A percentile compares a stretch with the other conserved stretches of the same genome.
Conservation (phyloP, 2,329 filamentous ascomycete species). For the Diaporthe caulivora region DNA sequence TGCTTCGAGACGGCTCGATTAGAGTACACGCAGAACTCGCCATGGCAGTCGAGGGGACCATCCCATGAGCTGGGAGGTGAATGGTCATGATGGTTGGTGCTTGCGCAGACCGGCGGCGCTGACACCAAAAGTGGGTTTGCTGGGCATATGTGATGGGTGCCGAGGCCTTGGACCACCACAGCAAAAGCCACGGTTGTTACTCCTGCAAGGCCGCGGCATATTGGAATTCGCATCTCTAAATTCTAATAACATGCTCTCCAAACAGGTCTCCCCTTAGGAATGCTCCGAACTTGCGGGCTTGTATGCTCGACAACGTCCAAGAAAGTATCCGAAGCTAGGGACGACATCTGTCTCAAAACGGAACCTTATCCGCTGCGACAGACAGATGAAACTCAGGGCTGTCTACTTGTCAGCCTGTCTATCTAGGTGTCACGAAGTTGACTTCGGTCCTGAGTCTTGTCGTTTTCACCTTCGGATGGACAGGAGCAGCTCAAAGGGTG, state of each 20-base stretch:
- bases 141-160: not conserved
- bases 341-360: not conserved
- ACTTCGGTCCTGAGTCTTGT: too few relatives aligned
- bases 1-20: constrained; percentile 2
- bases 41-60: constrained; percentile 7
- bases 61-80: not conserved
- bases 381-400: too few relatives aligned
- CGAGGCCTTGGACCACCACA: not conserved
- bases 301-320: not conserved
- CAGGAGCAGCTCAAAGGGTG: too few relatives aligned
- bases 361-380: constrained; percentile 1
- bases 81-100: not conserved
- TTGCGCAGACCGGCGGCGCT: not conserved
- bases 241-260: not conserved
- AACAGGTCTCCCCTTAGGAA: not conserved
- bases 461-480: too few relatives aligned
- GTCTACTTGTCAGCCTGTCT: too few relatives aligned
- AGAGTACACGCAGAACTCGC: constrained; percentile 15
- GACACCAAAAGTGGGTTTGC: not conserved
- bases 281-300: not conserved
- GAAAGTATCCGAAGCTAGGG: not conserved
- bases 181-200: not conserved
- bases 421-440: too few relatives aligned
- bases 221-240: not conserved
- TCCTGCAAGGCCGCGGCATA: not conserved